phyloP scores from a whole-genome alignment of 805 yeast genomes.

The Candida dendrica region DNA sequence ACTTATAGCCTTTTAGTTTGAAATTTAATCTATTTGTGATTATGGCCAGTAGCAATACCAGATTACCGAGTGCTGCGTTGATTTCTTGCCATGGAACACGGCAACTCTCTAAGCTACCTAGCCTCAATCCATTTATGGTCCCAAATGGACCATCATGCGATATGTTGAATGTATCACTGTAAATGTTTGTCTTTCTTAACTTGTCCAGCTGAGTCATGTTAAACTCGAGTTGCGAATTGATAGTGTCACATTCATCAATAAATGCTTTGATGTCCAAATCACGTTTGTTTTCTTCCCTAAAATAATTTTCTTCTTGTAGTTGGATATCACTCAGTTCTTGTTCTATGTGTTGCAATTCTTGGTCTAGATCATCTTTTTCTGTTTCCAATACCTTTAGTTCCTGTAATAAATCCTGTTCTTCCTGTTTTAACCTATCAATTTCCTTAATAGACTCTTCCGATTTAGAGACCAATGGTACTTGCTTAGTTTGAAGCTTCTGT shows the following conservation, averaged over 20 bases:
- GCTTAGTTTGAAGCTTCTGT: constrained; percentile 56
- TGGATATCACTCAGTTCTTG: constrained; percentile 39
- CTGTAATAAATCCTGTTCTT: constrained; percentile 36
- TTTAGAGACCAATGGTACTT: constrained; percentile 28
- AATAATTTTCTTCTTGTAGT: constrained; percentile 38
- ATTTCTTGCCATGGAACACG: constrained; percentile 85
- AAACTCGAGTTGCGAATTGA: constrained; percentile 54
- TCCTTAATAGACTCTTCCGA: constrained; percentile 18
- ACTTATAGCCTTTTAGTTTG: constrained; percentile 48
- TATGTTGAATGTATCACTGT: constrained; percentile 74
- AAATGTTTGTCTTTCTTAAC: constrained; percentile 71
- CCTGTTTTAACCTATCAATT: constrained; percentile 21
- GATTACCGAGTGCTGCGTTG: constrained; percentile 86
- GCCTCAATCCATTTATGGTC: constrained; percentile 74
- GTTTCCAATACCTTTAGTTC: constrained; percentile 39
- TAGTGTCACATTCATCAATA: constrained; percentile 49
- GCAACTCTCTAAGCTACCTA: constrained; percentile 59
- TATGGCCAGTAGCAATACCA: constrained; percentile 62
- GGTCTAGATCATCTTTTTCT: constrained; percentile 24
- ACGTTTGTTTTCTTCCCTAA: constrained; percentile 44
- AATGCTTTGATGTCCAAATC: constrained; percentile 47
- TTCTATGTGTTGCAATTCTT: constrained; percentile 30
- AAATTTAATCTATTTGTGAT: constrained; percentile 50
- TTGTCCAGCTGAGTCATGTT: constrained; percentile 62
- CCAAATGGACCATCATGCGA: constrained; percentile 83